Evolutionary conservation across 805 yeast species (phyloP), one percentile per base, ranked within the genome.

Genomic region (Kurtzmaniella fragi): DNA sequence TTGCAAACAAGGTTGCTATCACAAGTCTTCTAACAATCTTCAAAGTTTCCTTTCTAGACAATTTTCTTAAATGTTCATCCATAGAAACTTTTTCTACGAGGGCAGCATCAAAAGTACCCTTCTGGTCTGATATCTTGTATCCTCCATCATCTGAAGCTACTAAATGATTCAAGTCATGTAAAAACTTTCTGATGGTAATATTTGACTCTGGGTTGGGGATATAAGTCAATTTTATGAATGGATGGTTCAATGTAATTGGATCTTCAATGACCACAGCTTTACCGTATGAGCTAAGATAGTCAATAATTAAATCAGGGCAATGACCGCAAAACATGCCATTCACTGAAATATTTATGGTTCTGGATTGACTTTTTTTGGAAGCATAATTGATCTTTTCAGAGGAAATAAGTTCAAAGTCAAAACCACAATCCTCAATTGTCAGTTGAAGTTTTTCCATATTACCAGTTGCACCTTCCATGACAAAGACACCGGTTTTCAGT

Each of bases 301-400:
- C 58, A 50, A 70, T 72, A 25, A 84, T 69, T 1, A 69, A 53
- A 27, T 67, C 72, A 1, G 91, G 91, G 53, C 91, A 84, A 50
- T 79, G 77, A 11, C 69, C 74, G 59, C 91, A 84, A 53, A 60
- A 79, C 86, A 84, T 82, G 1, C 89, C 89, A 1, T 65, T 66
- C 7, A 83, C 67, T 32, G 63, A 67, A 39, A 84, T 61, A 42
- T 74, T 74, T 33, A 83, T 73, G 0, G 79, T 67, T 46, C 91
- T 68, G 3, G 82, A 65, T 33, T 60, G 65, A 31, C 66, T 68
- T 43, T 71, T 69, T 2, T 70, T 63, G n/a, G 73, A 66, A 1
- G 75, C 67, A 42, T 70, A 73, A 45, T 70, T 69, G 28, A 73
- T 66, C 35, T 67, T 69, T 26, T 64, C 66, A 5, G 64, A 58